phyloP scores from a whole-genome alignment of 1,139 yeast genomes.

The Starmera stellimalicola region DNA sequence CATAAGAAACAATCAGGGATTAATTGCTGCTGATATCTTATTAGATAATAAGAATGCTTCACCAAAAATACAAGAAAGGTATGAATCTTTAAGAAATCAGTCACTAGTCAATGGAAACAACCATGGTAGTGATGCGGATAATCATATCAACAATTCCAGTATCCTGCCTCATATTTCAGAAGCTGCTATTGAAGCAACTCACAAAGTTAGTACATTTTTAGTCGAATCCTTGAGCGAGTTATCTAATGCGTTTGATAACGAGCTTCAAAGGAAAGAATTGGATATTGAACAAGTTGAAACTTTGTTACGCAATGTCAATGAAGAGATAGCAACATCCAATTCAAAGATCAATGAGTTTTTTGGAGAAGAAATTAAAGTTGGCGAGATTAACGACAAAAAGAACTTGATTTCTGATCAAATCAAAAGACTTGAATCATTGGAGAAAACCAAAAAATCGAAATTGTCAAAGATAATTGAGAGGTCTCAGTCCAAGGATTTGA shows the following conservation, averaged over 20 bases:
- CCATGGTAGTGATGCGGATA: no score
- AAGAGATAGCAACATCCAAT: constrained; percentile 28
- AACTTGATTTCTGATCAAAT: constrained; percentile 16
- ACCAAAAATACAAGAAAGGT: constrained; percentile 16
- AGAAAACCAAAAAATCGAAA: constrained; percentile 15
- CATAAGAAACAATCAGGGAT: constrained; percentile 60
- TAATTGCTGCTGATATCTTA: constrained; percentile 64
- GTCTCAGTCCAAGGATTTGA: constrained; percentile 46
- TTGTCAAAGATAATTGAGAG: constrained; percentile 39
- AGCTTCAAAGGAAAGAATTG: constrained; percentile 39
- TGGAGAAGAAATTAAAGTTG: constrained; percentile 13
- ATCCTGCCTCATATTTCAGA: constrained; percentile 32
- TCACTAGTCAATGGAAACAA: constrained; percentile 1
- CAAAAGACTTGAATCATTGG: constrained; percentile 19
- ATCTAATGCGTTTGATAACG: constrained; percentile 46
- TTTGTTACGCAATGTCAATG: constrained; percentile 29
- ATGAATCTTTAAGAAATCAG: constrained; percentile 13
- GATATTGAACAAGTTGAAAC: constrained; percentile 35
- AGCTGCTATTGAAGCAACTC: constrained; percentile 42
- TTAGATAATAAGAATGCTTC: constrained; percentile 22
- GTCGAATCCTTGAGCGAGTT: constrained; percentile 40
- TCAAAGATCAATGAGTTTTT: constrained; percentile 22
- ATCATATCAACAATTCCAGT: constrained; percentile 1
- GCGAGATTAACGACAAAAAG: constrained; percentile 10
- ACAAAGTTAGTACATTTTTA: constrained; percentile 31